A percentile compares a stretch with the other conserved stretches of the same genome.
Evolutionary conservation across 169 alveolate genomes (phyloP).

Genomic region (Babesia sp.): DNA sequence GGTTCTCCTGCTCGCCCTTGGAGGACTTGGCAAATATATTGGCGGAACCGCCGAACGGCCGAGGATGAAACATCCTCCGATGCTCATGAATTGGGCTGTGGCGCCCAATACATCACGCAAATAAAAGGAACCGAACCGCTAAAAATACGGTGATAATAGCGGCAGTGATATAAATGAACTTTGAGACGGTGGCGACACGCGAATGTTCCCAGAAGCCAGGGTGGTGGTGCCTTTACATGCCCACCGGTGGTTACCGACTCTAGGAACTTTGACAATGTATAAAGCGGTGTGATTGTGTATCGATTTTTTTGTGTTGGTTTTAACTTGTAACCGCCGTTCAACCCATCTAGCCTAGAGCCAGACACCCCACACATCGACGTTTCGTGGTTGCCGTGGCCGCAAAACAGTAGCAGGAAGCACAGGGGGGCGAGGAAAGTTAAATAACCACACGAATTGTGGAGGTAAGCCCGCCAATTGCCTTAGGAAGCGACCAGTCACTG

Average conservation of each 20-base stretch:
- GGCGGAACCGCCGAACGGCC: constrained; percentile 68
- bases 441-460: too few relatives aligned
- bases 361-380: constrained; percentile 7
- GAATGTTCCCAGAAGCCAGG: not conserved
- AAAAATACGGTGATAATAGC: not conserved
- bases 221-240: not conserved
- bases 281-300: not conserved
- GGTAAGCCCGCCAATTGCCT: too few relatives aligned
- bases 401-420: too few relatives aligned
- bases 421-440: too few relatives aligned
- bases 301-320: not conserved
- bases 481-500: too few relatives aligned
- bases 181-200: not conserved
- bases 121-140: not conserved
- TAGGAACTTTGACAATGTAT: not conserved
- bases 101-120: constrained; percentile 15
- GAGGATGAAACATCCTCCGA: constrained; percentile 62
- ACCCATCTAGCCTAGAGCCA: not conserved
- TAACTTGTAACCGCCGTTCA: not conserved
- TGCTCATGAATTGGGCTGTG: not conserved
- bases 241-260: not conserved
- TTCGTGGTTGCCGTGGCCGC: not conserved
- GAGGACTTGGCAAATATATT: constrained; percentile 52
- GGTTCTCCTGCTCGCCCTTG: constrained; percentile 3
- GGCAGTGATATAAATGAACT: not conserved